Conservation (phyloP, 257 asterid species). For the Cordia subcordata region DNA sequence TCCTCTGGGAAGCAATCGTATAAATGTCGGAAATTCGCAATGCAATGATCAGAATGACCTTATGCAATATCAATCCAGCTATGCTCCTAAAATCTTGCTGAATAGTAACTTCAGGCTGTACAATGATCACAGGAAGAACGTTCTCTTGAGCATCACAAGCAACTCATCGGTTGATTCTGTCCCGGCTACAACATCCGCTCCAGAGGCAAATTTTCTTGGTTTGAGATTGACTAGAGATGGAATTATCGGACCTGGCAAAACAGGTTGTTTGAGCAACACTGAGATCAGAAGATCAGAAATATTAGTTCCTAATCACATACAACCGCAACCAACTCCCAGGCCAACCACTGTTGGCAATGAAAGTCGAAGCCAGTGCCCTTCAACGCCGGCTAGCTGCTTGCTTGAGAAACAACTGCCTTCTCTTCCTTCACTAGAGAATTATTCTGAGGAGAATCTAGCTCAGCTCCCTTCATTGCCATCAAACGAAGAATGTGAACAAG, state of each 20-base stretch:
- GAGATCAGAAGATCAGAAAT: background rate
- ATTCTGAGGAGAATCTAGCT: slow-evolving; percentile 1
- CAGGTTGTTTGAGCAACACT: slow-evolving; percentile 6
- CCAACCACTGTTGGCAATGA: background rate
- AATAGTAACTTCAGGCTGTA: slow-evolving; percentile 21
- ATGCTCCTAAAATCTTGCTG: slow-evolving; percentile 6
- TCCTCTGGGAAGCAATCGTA: slow-evolving; percentile 11
- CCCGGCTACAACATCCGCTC: background rate
- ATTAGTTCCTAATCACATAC: background rate
- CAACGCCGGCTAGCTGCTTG: background rate
- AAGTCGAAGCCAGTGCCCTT: slow-evolving; percentile 2
- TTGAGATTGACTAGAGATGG: slow-evolving; percentile 43
- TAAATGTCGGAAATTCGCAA: slow-evolving; percentile 7
- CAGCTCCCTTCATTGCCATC: background rate
- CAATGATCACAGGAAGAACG: slow-evolving; percentile 33
- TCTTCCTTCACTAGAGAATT: background rate
- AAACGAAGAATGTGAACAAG: background rate
- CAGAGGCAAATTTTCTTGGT: slow-evolving; percentile 35
- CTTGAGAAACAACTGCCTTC: background rate
- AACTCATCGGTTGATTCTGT: slow-evolving; percentile 4
- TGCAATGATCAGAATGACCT: slow-evolving; percentile 5
- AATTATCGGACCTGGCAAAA: slow-evolving; percentile 37
- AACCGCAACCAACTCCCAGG: background rate
- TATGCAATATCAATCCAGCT: slow-evolving; percentile 2
- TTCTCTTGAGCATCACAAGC: slow-evolving; percentile 19